phyloP scores from a whole-genome alignment of 768 basidiomycete species.

The Rhizopogon rudus region DNA sequence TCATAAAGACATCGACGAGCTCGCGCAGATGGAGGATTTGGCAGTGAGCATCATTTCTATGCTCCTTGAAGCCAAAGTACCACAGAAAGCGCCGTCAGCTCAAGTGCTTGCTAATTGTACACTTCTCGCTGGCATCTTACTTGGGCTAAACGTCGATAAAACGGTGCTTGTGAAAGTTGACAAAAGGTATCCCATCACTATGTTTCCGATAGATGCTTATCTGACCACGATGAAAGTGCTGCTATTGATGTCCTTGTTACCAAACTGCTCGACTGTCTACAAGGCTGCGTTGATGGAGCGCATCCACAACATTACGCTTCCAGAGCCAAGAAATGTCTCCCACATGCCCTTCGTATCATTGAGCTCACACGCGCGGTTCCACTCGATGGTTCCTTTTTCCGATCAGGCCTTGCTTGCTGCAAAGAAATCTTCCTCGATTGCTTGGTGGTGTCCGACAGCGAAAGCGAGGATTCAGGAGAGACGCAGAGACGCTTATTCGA shows the following conservation, averaged over 20 bases:
- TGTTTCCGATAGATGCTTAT: not conserved
- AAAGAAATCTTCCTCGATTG: not conserved
- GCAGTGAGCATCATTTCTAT: not conserved
- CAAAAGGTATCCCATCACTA: constrained; percentile 2
- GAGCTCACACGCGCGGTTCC: not conserved
- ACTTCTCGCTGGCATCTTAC: constrained; percentile 4
- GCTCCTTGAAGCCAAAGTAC: not conserved
- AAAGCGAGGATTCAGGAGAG: not conserved
- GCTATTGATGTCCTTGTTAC: not conserved
- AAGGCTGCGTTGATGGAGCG: not conserved
- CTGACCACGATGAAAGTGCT: not conserved
- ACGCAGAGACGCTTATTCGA: not conserved
- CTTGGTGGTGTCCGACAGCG: not conserved
- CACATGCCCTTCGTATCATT: not conserved
- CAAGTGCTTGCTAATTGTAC: constrained; percentile 7
- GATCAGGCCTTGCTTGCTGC: constrained; percentile 1
- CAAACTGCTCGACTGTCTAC: not conserved
- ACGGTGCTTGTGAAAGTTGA: constrained; percentile 6
- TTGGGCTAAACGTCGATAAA: constrained; percentile 4
- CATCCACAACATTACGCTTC: not conserved
- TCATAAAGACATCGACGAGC: not conserved
- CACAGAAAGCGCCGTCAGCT: not conserved
- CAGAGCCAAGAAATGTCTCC: constrained; percentile 1
- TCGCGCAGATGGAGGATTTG: not conserved
- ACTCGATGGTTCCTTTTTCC: not conserved